Evolutionary conservation across 768 basidiomycete species (phyloP), one percentile per base, ranked within the genome.

Genomic region (Macrolepiota albuminosa): DNA sequence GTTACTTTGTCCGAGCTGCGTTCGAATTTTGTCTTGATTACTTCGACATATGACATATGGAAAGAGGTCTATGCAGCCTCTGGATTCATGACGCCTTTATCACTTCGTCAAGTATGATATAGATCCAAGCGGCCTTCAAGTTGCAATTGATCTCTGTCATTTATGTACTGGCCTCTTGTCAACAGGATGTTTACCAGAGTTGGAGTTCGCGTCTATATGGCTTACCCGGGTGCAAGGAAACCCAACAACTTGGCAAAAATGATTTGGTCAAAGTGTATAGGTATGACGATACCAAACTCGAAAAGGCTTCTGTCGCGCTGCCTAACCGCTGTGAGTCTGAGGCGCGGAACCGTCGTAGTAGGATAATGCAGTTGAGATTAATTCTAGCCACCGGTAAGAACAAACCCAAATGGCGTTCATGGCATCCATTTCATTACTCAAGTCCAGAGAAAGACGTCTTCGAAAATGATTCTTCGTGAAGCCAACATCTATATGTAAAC

Each of bases 401-500:
- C 48, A 11, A 6, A 16, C 4, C 14, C 14, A 40, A 3, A 11
- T 11, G 1, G 37, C 24, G 5, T 11, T 14, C 1, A 6, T 34
- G 11, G 21, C 11, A 9, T 11, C 16, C 24, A 26, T 56, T 16
- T 43, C n/a, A 26, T 16, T 45, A 16, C 16, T 18, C 24, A n/a
- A 54, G 18, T 45, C 21, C 55, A 26, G 26, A 4, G 26, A 24
- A 48, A 29, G 4, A 29, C 29, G 29, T 29, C 29, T 21, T 21
- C 29, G 29, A 29, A 29, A 29, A 29, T 29, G 2, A 29, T 1
- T 29, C 29, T 29, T 52, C 36, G 36, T 54, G 46, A 60, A 56
- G 40, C 42, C 57, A 53, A 55, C 16, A 42, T 42, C n/a, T 39
- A 57, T 18, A 45, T 47, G 21, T 58, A 58, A 34, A 62, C 37